Conservation (phyloP, 345 rosid genomes). For the Populus tremula region DNA sequence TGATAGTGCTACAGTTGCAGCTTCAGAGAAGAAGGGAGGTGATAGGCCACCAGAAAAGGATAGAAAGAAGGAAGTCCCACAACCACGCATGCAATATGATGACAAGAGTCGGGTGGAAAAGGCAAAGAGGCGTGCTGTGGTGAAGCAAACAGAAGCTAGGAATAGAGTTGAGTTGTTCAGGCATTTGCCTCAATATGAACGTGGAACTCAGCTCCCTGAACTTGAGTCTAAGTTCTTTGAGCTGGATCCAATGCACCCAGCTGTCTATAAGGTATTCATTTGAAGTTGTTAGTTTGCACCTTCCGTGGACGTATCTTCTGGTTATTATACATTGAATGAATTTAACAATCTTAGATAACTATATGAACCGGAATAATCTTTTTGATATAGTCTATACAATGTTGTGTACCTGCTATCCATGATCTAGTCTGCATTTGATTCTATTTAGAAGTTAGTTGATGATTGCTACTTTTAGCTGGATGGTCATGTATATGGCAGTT, state of each 20-base stretch:
- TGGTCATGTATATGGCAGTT: neutral
- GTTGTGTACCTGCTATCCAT: neutral
- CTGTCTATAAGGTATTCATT: conserved; percentile 72
- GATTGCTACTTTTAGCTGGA: neutral
- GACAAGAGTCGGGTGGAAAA: conserved; percentile 85
- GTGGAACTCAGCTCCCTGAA: conserved; percentile 84
- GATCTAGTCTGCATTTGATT: neutral
- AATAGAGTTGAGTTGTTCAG: conserved; percentile 89
- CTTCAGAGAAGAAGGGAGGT: conserved; percentile 72
- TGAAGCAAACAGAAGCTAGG: conserved; percentile 81
- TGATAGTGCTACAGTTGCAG: conserved; percentile 47
- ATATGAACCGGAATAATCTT: neutral
- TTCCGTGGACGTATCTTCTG: neutral
- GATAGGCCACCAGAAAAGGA: conserved; percentile 72
- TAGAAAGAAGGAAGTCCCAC: conserved; percentile 91
- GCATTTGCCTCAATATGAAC: conserved; percentile 98
- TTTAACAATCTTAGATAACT: neutral
- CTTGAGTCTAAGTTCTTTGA: conserved; percentile 76
- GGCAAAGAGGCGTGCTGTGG: conserved; percentile 86
- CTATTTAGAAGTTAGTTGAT: neutral
- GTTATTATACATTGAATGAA: neutral
- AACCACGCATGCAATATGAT: conserved; percentile 94
- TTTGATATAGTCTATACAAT: neutral
- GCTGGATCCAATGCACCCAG: conserved; percentile 91
- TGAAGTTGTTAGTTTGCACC: neutral